Evolutionary conservation across 2,329 filamentous ascomycete species (phyloP).

Genomic region (Rasamsonia emersonii): DNA sequence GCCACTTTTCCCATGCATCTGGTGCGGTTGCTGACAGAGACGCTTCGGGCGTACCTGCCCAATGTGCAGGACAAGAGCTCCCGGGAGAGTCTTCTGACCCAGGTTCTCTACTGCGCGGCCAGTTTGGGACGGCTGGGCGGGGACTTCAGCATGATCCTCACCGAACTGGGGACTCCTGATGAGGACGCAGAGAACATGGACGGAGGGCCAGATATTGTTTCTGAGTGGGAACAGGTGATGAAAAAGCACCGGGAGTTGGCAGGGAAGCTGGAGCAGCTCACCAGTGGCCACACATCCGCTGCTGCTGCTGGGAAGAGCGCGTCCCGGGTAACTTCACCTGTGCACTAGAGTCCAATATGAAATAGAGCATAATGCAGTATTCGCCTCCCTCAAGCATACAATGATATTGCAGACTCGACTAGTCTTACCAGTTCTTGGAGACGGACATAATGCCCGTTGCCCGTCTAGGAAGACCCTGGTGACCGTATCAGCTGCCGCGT

Average conservation of each 20-base stretch:
- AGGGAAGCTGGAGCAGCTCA: slow-evolving; percentile 48
- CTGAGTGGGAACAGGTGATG: slow-evolving; percentile 78
- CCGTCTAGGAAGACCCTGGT: too few relatives aligned
- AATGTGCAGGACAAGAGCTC: slow-evolving; percentile 71
- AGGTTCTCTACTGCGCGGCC: slow-evolving; percentile 86
- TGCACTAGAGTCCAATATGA: slow-evolving; percentile 7
- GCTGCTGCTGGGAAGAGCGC: slow-evolving; percentile 11
- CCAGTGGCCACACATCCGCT: slow-evolving; percentile 15
- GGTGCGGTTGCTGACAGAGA: slow-evolving; percentile 70
- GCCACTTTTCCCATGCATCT: slow-evolving; percentile 79
- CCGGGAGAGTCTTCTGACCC: slow-evolving; percentile 79
- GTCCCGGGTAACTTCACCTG: slow-evolving; percentile 12
- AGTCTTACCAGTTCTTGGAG: too few relatives aligned
- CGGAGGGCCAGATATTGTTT: slow-evolving; percentile 32
- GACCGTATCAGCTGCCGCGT: too few relatives aligned
- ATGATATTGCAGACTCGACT: too few relatives aligned
- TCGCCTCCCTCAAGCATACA: too few relatives aligned
- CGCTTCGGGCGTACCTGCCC: slow-evolving; percentile 66
- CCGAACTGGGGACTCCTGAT: slow-evolving; percentile 41
- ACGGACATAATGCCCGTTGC: too few relatives aligned
- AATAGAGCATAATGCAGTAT: too few relatives aligned
- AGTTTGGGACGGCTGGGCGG: slow-evolving; percentile 83
- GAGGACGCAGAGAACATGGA: slow-evolving; percentile 31
- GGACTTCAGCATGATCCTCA: slow-evolving; percentile 85
- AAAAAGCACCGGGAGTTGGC: slow-evolving; percentile 80